Base-by-base conservation (phyloP, 2,329 filamentous ascomycete species). In the Neopestalotiopsis sp. region DNA sequence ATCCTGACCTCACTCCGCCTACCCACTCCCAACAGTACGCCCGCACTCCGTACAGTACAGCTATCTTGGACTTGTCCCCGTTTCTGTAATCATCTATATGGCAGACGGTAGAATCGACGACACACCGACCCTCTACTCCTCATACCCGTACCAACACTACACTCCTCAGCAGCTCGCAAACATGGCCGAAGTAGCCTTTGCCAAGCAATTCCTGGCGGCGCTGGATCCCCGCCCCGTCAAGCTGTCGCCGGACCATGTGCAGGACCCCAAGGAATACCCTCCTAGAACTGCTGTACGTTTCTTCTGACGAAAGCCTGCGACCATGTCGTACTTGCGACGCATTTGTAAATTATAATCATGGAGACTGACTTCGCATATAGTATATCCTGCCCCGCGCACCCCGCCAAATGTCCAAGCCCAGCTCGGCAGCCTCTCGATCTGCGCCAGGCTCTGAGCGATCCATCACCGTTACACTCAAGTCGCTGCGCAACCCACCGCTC, bases 191-290 rank as follows among this genome's bases (percentile, higher is more conserved):
- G 82, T 95, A 70, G 84, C 90, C 65, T 98, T 98, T 80, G 92
- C 94, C 74, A 94, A 92, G 81, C 86, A 89, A 40, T 98, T 97
- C 81, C 90, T 99, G 74, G 85, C 90, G 66, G 88, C 90, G 28
- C 89, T 98, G 71, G 94, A 97, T 81, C 88, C 90, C 70, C 90
- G 91, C 64, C 92, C 94, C 7, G 81, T 90, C 75, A 97, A 95
- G 84, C 88, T 98, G 72, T 90, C 92, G n/a, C 85, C 93, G 72
- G 94, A 98, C 80, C 92, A 98, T 89, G 91, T 97, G 80, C 93
- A 95, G 81, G 94, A 98, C 78, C 90, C 94, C 64, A 91, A 90
- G 75, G 89, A 87, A 73, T 95, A 95, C 78, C 92, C 93, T 30
- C 84, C 92, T 32, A 90, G 92, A 71, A 86, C 90, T 72, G 92